Evolutionary conservation across 2,329 filamentous ascomycete genomes (phyloP).

Genomic region (Gnomoniopsis sp.): DNA sequence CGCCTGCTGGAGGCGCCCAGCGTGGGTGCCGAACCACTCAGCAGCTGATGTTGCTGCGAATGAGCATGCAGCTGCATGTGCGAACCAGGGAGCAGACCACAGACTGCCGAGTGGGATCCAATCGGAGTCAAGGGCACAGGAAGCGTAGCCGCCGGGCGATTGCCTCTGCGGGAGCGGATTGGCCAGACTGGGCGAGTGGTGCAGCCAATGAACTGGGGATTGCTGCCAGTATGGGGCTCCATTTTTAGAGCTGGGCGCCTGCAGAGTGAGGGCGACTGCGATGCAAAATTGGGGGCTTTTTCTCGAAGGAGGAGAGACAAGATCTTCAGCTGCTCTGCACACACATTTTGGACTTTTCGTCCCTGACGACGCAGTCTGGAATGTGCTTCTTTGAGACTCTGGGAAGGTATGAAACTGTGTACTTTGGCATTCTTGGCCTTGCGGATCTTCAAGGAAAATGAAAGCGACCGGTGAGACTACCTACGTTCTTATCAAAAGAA

Average conservation of each 20-base stretch:
- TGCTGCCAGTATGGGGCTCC: background rate
- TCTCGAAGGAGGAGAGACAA: too few species aligned
- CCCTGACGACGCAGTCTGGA: too few species aligned
- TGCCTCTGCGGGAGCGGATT: background rate
- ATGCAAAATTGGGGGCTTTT: background rate
- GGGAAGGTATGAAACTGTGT: too few species aligned
- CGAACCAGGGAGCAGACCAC: conserved; percentile 9
- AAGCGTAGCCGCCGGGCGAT: background rate
- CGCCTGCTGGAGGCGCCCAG: background rate
- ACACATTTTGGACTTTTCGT: too few species aligned
- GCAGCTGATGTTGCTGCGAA: conserved; percentile 10
- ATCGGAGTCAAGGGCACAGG: background rate
- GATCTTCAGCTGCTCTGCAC: too few species aligned
- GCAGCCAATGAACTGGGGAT: background rate
- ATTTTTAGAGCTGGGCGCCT: background rate
- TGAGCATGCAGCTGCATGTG: conserved; percentile 14
- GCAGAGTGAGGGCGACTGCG: background rate
- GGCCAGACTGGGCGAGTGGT: conserved; percentile 2
- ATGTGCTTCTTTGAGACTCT: too few species aligned
- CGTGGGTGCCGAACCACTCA: background rate
- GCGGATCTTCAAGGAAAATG: too few species aligned
- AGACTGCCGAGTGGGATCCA: conserved; percentile 18
- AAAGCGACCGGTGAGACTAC: too few species aligned
- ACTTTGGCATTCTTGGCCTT: too few species aligned
- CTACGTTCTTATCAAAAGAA: too few species aligned